Percentiles rank a stretch among this genome's conserved stretches.
These are phyloP conservation scores for Aureobasidium sp. DNA, from an alignment of 2,329 filamentous ascomycete species.

Conservation along the genomic window DNA sequence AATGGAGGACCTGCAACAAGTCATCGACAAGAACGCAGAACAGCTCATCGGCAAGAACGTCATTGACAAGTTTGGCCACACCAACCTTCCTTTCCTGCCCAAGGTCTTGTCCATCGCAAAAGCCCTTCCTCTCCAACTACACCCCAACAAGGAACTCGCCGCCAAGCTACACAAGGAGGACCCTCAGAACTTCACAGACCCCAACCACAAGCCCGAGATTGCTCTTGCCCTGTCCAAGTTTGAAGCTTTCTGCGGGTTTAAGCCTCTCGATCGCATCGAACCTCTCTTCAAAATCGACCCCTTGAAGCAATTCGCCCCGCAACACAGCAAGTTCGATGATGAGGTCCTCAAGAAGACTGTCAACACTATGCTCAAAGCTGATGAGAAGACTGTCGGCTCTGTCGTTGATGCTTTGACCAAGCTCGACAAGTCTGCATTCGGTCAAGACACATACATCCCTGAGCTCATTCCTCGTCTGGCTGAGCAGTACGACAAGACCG, in stretches of 20 bases:
- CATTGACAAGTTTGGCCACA: slow-evolving; percentile 51
- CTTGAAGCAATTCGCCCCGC: slow-evolving; percentile 47
- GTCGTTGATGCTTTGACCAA: slow-evolving; percentile 46
- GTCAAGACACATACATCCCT: slow-evolving; percentile 50
- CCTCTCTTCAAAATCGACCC: slow-evolving; percentile 49
- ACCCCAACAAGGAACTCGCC: slow-evolving; percentile 62
- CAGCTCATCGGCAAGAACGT: slow-evolving; percentile 56
- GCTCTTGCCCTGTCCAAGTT: slow-evolving; percentile 63
- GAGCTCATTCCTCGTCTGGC: slow-evolving; percentile 57
- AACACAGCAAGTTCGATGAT: slow-evolving; percentile 44
- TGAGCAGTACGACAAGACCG: slow-evolving; percentile 53
- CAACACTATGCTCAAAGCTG: slow-evolving; percentile 46
- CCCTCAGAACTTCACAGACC: slow-evolving; percentile 58
- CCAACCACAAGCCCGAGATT: slow-evolving; percentile 75
- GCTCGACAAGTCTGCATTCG: slow-evolving; percentile 42
- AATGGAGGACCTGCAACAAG: slow-evolving; percentile 54
- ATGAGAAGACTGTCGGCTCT: slow-evolving; percentile 44
- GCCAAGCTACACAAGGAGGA: slow-evolving; percentile 55
- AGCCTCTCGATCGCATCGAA: slow-evolving; percentile 53
- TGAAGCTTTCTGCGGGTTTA: slow-evolving; percentile 70
- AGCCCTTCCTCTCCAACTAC: slow-evolving; percentile 65
- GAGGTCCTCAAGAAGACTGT: slow-evolving; percentile 51
- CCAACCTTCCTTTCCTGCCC: slow-evolving; percentile 62
- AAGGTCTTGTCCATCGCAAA: slow-evolving; percentile 71
- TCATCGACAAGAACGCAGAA: slow-evolving; percentile 54